These are phyloP conservation scores for Antrodiella citrinella DNA, from an alignment of 768 basidiomycete genomes.

Conservation along the genomic window DNA sequence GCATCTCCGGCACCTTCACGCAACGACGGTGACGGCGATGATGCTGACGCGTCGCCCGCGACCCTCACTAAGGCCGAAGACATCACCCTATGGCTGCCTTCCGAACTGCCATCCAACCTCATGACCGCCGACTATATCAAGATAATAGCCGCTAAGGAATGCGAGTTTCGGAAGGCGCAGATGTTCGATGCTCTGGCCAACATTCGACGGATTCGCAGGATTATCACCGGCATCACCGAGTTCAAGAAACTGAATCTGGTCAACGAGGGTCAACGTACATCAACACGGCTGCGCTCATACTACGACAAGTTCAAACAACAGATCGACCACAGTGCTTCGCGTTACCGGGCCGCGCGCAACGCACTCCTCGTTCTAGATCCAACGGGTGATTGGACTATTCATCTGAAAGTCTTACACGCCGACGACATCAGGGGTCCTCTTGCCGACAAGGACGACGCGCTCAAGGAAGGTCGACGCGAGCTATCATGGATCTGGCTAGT, in stretches of 20 bases:
- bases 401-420: background rate
- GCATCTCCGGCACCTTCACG: too few species aligned
- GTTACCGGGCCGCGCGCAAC: conserved; percentile 4
- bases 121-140: background rate
- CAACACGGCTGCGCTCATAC: conserved; percentile 2
- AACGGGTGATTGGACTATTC: background rate
- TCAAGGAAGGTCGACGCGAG: background rate
- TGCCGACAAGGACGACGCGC: background rate
- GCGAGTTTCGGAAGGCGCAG: conserved; percentile 4
- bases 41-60: background rate
- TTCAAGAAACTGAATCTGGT: conserved; percentile 1
- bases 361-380: conserved; percentile 4
- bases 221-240: background rate
- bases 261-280: conserved; percentile 3
- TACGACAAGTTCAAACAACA: background rate
- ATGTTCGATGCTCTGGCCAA: conserved; percentile 6
- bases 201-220: conserved; percentile 2
- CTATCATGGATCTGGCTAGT: background rate
- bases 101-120: background rate
- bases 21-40: background rate
- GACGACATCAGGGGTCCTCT: background rate
- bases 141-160: conserved; percentile 2
- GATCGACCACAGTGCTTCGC: background rate
- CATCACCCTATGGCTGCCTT: background rate
- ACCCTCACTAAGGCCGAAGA: background rate